Conservation (phyloP, 495 filamentous ascomycete species). For the Clavariopsis aquatica region DNA sequence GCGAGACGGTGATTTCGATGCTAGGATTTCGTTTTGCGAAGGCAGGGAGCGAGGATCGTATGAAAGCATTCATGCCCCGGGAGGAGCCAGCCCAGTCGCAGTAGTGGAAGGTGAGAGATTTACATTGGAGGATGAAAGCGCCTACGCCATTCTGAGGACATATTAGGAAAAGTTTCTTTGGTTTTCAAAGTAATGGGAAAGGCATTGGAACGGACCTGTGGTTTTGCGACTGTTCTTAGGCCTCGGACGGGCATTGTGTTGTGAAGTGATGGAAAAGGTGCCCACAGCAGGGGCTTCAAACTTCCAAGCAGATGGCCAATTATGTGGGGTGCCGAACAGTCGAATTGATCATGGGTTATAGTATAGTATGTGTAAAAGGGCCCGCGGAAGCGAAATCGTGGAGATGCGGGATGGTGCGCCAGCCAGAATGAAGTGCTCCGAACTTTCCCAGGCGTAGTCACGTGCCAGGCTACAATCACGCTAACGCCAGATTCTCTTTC, state of each 20-base stretch:
- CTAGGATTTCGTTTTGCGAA: conserved; percentile 83
- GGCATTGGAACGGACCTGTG: conserved; percentile 53
- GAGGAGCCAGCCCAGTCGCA: conserved; percentile 94
- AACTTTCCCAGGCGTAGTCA: background rate
- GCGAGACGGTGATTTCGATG: conserved; percentile 87
- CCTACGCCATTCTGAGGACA: conserved; percentile 84
- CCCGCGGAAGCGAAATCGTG: background rate
- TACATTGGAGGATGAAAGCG: conserved; percentile 96
- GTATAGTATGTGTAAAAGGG: background rate
- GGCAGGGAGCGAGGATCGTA: conserved; percentile 68
- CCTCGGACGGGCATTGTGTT: conserved; percentile 69
- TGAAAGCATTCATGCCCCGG: conserved; percentile 86
- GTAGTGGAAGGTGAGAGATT: conserved; percentile 91
- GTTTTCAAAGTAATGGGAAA: background rate
- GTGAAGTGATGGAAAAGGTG: background rate
- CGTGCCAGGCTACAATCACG: background rate
- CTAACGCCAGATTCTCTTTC: background rate
- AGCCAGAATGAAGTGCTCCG: background rate
- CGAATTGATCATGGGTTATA: background rate
- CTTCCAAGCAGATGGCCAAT: background rate
- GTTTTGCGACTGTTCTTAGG: conserved; percentile 57
- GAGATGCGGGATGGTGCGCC: background rate
- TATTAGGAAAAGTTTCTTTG: conserved; percentile 4
- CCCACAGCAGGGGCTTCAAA: background rate
- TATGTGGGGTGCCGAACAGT: background rate